These are phyloP conservation scores for Heritiera littoralis DNA, from an alignment of 345 rosid species.

Conservation along the genomic window DNA sequence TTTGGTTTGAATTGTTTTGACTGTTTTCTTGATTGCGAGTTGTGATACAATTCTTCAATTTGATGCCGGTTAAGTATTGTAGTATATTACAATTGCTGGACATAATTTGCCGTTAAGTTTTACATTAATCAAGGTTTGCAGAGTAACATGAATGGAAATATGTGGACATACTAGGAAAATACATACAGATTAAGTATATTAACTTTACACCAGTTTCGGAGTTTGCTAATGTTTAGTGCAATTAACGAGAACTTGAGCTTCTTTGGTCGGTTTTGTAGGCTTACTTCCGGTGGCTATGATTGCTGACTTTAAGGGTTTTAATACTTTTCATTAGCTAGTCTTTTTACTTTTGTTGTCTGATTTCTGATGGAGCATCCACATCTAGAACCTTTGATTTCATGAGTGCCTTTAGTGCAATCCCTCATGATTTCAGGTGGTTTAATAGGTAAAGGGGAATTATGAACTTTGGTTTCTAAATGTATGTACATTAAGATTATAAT, in stretches of 20 bases:
- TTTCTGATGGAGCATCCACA: background rate
- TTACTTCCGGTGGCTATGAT: background rate
- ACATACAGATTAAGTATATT: background rate
- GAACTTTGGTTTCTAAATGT: background rate
- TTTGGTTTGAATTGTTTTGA: conserved; percentile 9
- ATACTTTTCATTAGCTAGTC: conserved; percentile 2
- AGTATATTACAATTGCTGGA: background rate
- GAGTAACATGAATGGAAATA: background rate
- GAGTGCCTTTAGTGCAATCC: background rate
- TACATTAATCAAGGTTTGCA: background rate
- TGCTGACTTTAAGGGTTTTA: background rate
- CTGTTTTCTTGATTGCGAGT: background rate
- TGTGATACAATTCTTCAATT: background rate
- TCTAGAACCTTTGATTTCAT: background rate
- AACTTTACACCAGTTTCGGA: background rate
- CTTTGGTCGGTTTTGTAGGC: background rate
- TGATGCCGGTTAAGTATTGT: background rate
- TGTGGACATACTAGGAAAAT: background rate
- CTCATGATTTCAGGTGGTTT: background rate
- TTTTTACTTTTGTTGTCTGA: background rate
- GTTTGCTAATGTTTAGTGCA: background rate
- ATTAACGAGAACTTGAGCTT: background rate
- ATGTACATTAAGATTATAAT: background rate
- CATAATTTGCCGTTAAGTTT: background rate
- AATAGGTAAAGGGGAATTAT: background rate